phyloP scores from a whole-genome alignment of 495 filamentous ascomycete species.

The Aspergillus kassunensis region DNA sequence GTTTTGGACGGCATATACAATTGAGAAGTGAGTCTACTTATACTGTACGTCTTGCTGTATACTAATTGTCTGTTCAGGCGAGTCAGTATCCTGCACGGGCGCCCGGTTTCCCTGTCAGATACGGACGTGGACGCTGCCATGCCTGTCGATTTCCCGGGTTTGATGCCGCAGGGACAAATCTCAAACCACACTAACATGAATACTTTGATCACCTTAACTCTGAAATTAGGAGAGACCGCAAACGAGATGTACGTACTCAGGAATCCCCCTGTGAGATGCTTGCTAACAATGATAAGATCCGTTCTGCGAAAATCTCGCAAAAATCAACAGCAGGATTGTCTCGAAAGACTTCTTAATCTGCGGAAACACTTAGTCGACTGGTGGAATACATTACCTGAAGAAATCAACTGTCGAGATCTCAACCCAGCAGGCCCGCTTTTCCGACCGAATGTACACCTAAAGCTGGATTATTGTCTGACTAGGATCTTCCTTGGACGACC shows the following conservation, averaged over 20 bases:
- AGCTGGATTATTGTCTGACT: conserved; percentile 47
- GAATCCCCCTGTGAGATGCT: too few relatives aligned
- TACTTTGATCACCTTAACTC: conserved; percentile 41
- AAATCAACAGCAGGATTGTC: conserved; percentile 41
- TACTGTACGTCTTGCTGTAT: neutral
- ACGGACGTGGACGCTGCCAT: conserved; percentile 45
- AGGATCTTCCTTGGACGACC: conserved; percentile 47
- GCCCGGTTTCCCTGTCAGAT: conserved; percentile 42
- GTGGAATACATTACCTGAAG: conserved; percentile 47
- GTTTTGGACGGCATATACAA: conserved; percentile 50
- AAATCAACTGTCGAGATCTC: conserved; percentile 39
- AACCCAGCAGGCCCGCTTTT: conserved; percentile 38
- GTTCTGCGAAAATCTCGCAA: conserved; percentile 37
- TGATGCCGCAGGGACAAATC: conserved; percentile 31
- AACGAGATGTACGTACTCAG: conserved; percentile 40
- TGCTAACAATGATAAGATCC: conserved; percentile 20
- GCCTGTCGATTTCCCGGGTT: conserved; percentile 41
- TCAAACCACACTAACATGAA: conserved; percentile 48
- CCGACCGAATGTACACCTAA: conserved; percentile 47
- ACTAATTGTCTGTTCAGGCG: conserved; percentile 23
- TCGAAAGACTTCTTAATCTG: conserved; percentile 39
- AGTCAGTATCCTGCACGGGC: conserved; percentile 45
- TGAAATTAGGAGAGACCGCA: conserved; percentile 42
- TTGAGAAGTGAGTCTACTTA: conserved; percentile 37
- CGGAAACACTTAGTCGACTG: conserved; percentile 44